Percentiles rank a stretch among this genome's conserved stretches.
These are phyloP conservation scores for Botrytis medusae DNA, from an alignment of 2,329 filamentous ascomycete species.

Conservation along the genomic window DNA sequence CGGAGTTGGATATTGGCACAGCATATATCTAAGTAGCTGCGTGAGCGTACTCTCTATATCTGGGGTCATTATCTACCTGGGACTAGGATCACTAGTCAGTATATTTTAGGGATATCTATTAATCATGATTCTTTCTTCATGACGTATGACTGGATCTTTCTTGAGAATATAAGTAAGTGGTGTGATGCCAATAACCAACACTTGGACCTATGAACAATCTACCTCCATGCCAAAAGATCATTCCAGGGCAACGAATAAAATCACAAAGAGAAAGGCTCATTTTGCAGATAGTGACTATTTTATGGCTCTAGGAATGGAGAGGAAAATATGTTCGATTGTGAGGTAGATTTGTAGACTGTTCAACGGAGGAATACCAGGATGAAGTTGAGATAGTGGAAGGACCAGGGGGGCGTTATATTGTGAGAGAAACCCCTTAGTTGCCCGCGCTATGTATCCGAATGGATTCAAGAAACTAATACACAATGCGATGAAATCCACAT, in stretches of 20 bases:
- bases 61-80: not conserved
- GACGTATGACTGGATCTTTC: not conserved
- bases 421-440: too few species aligned
- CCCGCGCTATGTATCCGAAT: too few species aligned
- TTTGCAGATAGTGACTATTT: not conserved
- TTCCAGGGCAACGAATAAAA: not conserved
- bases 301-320: not conserved
- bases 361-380: rapidly evolving
- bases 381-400: not conserved
- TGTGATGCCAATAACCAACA: not conserved
- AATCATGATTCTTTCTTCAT: not conserved
- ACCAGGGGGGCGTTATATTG: too few species aligned
- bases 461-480: not conserved
- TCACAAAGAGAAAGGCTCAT: not conserved
- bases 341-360: not conserved
- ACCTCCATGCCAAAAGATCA: not conserved
- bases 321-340: not conserved
- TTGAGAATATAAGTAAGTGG: not conserved
- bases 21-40: not conserved
- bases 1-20: not conserved
- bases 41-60: not conserved
- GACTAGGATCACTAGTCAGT: not conserved
- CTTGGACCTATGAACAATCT: not conserved
- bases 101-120: not conserved
- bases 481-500: not conserved